phyloP scores from a whole-genome alignment of 106 monocot genomes.

The Dendrobium officinale region DNA sequence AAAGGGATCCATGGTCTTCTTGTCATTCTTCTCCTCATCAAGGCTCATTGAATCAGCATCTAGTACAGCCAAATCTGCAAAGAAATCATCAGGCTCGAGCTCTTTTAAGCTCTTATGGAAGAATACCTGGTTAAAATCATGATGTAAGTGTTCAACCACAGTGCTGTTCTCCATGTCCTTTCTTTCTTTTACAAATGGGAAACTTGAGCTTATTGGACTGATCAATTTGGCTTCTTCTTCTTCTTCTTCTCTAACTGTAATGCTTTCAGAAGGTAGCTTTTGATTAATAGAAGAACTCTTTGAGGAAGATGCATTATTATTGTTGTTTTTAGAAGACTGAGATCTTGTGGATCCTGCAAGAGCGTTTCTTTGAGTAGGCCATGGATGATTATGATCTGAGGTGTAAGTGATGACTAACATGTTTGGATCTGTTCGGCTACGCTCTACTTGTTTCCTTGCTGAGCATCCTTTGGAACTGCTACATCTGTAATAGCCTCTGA shows the following conservation, averaged over 20 bases:
- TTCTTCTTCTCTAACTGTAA: background rate
- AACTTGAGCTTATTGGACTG: background rate
- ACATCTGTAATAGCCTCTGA: constrained; percentile 97
- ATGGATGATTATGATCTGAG: constrained; percentile 95
- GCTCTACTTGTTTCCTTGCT: constrained; percentile 93
- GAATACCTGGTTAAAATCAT: background rate
- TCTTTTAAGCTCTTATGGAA: background rate
- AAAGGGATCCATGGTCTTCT: constrained; percentile 34
- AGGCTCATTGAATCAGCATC: constrained; percentile 13
- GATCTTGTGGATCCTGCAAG: constrained; percentile 46
- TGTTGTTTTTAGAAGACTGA: constrained; percentile 6
- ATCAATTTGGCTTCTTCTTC: constrained; percentile 1
- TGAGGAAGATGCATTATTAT: constrained; percentile 3
- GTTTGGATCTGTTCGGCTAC: constrained; percentile 82
- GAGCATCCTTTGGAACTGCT: constrained; percentile 97
- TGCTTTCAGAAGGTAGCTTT: background rate
- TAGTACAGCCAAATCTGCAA: constrained; percentile 14
- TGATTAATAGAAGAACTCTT: constrained; percentile 4
- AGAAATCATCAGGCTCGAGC: constrained; percentile 14
- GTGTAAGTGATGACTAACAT: constrained; percentile 97
- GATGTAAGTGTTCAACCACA: background rate
- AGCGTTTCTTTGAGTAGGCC: constrained; percentile 76
- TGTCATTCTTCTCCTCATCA: constrained; percentile 7
- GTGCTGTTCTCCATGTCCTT: background rate
- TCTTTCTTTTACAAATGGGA: constrained; percentile 10